phyloP scores from a whole-genome alignment of 2,329 filamentous ascomycete species.

The Capronia coronata region DNA sequence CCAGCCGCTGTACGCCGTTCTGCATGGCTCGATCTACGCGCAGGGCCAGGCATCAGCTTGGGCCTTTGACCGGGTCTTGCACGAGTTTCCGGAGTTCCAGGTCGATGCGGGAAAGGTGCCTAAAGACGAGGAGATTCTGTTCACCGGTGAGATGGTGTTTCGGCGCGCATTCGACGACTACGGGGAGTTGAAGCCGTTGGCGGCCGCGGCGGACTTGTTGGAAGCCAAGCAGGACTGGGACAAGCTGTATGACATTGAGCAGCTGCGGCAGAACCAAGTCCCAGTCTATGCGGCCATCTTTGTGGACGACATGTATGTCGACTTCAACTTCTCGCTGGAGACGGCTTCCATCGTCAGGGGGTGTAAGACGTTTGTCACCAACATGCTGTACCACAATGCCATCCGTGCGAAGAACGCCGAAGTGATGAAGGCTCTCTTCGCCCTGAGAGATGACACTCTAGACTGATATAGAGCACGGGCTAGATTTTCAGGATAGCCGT shows the following conservation, averaged over 20 bases:
- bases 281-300: slow-evolving; percentile 82
- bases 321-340: slow-evolving; percentile 64
- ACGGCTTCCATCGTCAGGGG: slow-evolving; percentile 69
- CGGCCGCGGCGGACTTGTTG: slow-evolving; percentile 62
- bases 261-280: slow-evolving; percentile 68
- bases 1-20: slow-evolving; percentile 72
- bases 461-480: slow-evolving; percentile 33
- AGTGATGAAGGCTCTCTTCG: slow-evolving; percentile 69
- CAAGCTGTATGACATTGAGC: slow-evolving; percentile 65
- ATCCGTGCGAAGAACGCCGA: slow-evolving; percentile 67
- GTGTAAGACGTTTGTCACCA: slow-evolving; percentile 77
- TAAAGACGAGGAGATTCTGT: slow-evolving; percentile 55
- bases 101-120: slow-evolving; percentile 32
- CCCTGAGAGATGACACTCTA: slow-evolving; percentile 63
- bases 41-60: slow-evolving; percentile 64
- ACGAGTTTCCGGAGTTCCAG: slow-evolving; percentile 42
- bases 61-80: slow-evolving; percentile 54
- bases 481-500: neutral
- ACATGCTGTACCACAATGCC: slow-evolving; percentile 80
- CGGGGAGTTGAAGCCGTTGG: slow-evolving; percentile 64
- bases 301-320: slow-evolving; percentile 88
- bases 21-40: slow-evolving; percentile 87
- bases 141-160: slow-evolving; percentile 77
- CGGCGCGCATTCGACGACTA: slow-evolving; percentile 46
- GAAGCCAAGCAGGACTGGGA: slow-evolving; percentile 66